Percentiles rank a stretch among this genome's conserved stretches.
phyloP scores from a whole-genome alignment of 129 eudicot genomes.

The Flaveria brownii region DNA sequence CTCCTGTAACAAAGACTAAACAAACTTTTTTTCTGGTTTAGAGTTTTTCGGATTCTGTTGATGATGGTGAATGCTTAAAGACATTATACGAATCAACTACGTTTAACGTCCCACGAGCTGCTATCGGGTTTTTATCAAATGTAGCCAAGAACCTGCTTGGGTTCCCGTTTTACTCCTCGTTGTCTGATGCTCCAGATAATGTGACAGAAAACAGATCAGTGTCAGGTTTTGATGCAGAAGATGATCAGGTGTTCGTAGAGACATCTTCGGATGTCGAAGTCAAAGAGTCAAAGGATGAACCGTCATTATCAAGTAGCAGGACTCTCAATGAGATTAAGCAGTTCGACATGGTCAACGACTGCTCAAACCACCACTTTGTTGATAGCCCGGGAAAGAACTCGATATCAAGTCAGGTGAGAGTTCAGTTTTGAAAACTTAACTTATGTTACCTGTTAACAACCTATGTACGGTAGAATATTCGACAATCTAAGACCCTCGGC shows the following conservation, averaged over 20 bases:
- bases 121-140: conserved; percentile 57
- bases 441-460: background rate
- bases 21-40: conserved; percentile 29
- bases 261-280: conserved; percentile 31
- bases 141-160: conserved; percentile 52
- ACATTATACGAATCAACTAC: conserved; percentile 33
- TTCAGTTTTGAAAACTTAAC: background rate
- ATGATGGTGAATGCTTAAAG: conserved; percentile 41
- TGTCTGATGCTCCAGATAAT: conserved; percentile 24
- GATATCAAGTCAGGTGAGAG: conserved; percentile 57
- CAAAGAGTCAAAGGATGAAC: conserved; percentile 24
- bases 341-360: conserved; percentile 75
- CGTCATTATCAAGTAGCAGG: conserved; percentile 16
- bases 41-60: conserved; percentile 42
- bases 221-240: conserved; percentile 29
- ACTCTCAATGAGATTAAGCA: conserved; percentile 37
- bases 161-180: conserved; percentile 47
- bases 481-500: background rate
- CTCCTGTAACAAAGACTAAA: background rate
- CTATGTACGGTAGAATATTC: background rate
- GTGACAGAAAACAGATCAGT: conserved; percentile 23
- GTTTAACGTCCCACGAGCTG: conserved; percentile 52
- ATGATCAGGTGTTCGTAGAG: conserved; percentile 35
- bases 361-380: conserved; percentile 77
- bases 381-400: conserved; percentile 52